Percentiles rank a stretch among this genome's conserved stretches.
These are phyloP conservation scores for Kodamaea anthophila DNA, from an alignment of 1,139 yeast genomes.

Conservation along the genomic window DNA sequence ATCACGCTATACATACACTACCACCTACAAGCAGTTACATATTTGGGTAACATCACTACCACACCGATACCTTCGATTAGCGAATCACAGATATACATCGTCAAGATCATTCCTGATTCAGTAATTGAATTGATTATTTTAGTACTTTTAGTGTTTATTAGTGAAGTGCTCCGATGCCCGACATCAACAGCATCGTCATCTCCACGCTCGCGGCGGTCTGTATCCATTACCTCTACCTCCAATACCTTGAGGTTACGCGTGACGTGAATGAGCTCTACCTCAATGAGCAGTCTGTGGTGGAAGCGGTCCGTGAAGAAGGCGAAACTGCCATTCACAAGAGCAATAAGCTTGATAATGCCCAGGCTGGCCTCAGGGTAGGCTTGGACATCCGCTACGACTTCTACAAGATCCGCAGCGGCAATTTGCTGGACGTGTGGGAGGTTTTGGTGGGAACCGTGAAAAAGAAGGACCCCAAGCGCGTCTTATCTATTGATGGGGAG, in stretches of 20 bases:
- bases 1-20: too few species aligned
- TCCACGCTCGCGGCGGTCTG: slow-evolving; percentile 16
- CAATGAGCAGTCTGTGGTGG: slow-evolving; percentile 50
- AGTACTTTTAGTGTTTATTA: too few species aligned
- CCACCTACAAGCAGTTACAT: too few species aligned
- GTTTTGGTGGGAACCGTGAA: slow-evolving; percentile 20
- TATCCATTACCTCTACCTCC: slow-evolving; percentile 17
- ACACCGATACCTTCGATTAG: too few species aligned
- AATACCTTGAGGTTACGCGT: slow-evolving; percentile 24
- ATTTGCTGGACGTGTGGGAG: slow-evolving; percentile 61
- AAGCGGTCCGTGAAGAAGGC: slow-evolving; percentile 47
- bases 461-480: slow-evolving; percentile 9
- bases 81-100: too few species aligned
- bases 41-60: too few species aligned
- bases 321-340: slow-evolving; percentile 67
- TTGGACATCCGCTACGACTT: slow-evolving; percentile 53
- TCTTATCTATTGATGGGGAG: slow-evolving; percentile 16
- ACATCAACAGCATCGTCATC: slow-evolving; percentile 11
- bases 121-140: too few species aligned
- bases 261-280: slow-evolving; percentile 58
- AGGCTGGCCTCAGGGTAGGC: slow-evolving; percentile 56
- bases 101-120: too few species aligned
- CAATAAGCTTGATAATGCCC: slow-evolving; percentile 54
- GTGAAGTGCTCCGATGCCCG: slow-evolving; percentile 5
- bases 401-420: slow-evolving; percentile 64